Conservation (phyloP, 2,329 filamentous ascomycete species). For the Fusarium burgessii region DNA sequence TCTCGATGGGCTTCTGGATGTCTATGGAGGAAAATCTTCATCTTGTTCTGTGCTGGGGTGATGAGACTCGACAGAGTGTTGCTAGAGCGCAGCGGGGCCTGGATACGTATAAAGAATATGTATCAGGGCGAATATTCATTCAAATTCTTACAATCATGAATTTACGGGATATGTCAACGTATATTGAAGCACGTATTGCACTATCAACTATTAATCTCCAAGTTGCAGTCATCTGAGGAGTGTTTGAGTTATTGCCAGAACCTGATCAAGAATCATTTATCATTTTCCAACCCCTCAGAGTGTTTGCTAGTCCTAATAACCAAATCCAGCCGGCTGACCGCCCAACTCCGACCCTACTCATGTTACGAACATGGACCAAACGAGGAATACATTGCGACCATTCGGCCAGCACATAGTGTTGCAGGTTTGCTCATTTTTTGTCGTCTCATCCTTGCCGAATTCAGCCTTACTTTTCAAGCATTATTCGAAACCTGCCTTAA, state of each 20-base stretch:
- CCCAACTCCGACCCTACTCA: background rate
- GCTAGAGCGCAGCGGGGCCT: background rate
- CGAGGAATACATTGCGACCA: background rate
- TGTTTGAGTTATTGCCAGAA: background rate
- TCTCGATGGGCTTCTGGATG: conserved; percentile 26
- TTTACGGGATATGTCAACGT: background rate
- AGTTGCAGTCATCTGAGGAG: background rate
- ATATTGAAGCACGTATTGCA: background rate
- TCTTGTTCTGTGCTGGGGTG: background rate
- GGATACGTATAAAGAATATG: conserved; percentile 11
- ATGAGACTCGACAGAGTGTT: background rate
- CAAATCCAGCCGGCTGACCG: background rate
- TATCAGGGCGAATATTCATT: background rate
- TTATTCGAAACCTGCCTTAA: background rate
- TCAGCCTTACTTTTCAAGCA: background rate
- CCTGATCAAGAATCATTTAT: background rate
- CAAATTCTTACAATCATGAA: conserved; percentile 5
- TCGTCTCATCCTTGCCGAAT: background rate
- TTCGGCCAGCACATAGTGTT: background rate
- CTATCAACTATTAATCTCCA: background rate
- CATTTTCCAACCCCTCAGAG: background rate
- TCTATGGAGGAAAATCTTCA: conserved; percentile 8
- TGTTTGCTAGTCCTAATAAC: background rate
- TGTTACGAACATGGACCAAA: background rate
- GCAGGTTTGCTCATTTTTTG: background rate